Base-by-base conservation (phyloP, 768 basidiomycete genomes). In the Agaricus bisporus region DNA sequence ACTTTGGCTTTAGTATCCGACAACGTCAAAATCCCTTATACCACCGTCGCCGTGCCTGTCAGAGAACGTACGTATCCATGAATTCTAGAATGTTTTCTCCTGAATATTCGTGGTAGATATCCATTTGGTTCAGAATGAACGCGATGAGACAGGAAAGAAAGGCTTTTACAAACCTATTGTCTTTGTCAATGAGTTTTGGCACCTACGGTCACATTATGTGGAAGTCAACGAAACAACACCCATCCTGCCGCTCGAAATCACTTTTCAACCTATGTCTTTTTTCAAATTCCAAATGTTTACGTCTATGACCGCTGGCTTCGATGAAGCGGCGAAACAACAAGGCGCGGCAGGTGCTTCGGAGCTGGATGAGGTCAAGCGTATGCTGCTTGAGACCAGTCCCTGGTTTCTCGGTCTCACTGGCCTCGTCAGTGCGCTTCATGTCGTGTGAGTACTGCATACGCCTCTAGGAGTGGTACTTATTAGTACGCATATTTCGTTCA, bases 101-200 rank as follows among this genome's bases (percentile, higher is more conserved):
- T 50, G 58, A 25, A 25, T 22, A 28, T 36, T n/a, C 11, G 20
- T 63, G 22, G 44, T 9, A 88, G 89, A 89, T 66, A 66, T 93
- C 43, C 71, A 82, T 49, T 64, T 93, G 38, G 72, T 86, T 37
- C 75, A 80, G 4, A 74, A 70, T 22, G 61, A 73, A 51, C 81
- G 87, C 36, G 88, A 91, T 57, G 68, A 78, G 36, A 80, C 81
- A 20, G 85, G 86, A 4, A 77, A 75, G 2, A 78, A 76, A 56
- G 88, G 82, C 3, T 81, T 76, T 58, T 93, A 95, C 77, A 88
- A 83, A 62, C 95, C 95, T 8, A 84, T 95, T 55, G 65, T 98
- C 36, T 98, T 88, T 68, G 82, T 91, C 12, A 98, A 98, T 64
- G 93, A 97, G 63, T 98, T 98, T 70, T 98, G 95, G 93, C 81